phyloP scores from a whole-genome alignment of 345 rosid species.

The Euphorbia tirucalli region DNA sequence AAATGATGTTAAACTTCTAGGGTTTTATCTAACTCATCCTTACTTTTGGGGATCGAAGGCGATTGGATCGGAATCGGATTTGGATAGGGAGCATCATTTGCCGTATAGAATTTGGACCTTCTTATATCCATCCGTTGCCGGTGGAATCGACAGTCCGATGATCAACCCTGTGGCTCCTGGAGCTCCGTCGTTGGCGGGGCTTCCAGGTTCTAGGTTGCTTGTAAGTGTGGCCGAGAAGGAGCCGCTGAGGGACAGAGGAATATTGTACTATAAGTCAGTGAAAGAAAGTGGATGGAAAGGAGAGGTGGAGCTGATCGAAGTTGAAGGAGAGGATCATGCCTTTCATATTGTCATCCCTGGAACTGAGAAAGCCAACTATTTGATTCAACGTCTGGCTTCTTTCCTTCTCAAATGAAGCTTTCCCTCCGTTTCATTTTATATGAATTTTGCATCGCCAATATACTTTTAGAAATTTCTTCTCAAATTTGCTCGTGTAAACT shows the following conservation, averaged over 20 bases:
- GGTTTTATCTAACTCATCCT: slow-evolving; percentile 40
- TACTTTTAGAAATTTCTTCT: no score
- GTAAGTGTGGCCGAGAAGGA: slow-evolving; percentile 37
- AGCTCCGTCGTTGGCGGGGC: slow-evolving; percentile 25
- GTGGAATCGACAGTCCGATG: slow-evolving; percentile 26
- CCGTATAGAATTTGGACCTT: not conserved
- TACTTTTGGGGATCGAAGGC: slow-evolving; percentile 53
- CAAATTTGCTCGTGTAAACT: no score
- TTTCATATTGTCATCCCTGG: slow-evolving; percentile 24
- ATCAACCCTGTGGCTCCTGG: slow-evolving; percentile 24
- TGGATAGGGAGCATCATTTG: slow-evolving; percentile 20
- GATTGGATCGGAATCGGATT: slow-evolving; percentile 28
- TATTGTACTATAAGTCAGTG: slow-evolving; percentile 21
- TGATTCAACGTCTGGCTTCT: slow-evolving; percentile 1
- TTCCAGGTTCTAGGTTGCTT: slow-evolving; percentile 28
- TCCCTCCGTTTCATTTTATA: no score
- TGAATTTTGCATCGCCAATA: no score
- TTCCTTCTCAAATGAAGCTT: not conserved
- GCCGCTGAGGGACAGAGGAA: slow-evolving; percentile 23
- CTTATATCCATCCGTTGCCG: slow-evolving; percentile 23
- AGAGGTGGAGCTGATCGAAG: slow-evolving; percentile 31
- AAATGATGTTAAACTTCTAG: slow-evolving; percentile 29
- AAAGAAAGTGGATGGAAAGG: slow-evolving; percentile 35
- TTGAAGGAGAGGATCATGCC: slow-evolving; percentile 31
- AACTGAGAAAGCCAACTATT: not conserved